These are phyloP conservation scores for Cercospora citrullina DNA, from an alignment of 2,329 filamentous ascomycete species.

Conservation along the genomic window DNA sequence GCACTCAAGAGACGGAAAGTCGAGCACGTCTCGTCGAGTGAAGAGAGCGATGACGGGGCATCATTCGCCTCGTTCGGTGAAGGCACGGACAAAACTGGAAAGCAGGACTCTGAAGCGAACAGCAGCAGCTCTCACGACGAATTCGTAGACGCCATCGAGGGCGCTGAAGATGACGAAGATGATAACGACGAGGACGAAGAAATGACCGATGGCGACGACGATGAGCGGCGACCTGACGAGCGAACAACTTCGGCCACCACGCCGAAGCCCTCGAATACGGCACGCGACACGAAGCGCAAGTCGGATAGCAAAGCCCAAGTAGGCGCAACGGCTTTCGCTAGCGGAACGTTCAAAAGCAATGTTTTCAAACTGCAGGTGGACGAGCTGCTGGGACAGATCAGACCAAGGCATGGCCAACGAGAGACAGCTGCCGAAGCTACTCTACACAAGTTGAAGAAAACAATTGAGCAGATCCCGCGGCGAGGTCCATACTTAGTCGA, in stretches of 20 bases:
- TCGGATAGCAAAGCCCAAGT: conserved; percentile 17
- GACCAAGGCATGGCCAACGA: conserved; percentile 59
- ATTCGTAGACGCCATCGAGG: conserved; percentile 11
- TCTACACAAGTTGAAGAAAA: conserved; percentile 56
- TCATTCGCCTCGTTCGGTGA: conserved; percentile 40
- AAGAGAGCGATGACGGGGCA: conserved; percentile 30
- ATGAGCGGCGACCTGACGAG: conserved; percentile 1
- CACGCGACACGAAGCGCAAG: conserved; percentile 13
- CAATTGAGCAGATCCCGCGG: conserved; percentile 59
- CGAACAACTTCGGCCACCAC: conserved; percentile 14
- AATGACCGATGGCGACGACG: conserved; percentile 16
- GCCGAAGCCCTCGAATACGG: conserved; percentile 2
- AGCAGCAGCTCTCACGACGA: conserved; percentile 21
- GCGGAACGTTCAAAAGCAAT: conserved; percentile 63
- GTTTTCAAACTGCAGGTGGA: conserved; percentile 68
- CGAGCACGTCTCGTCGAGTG: conserved; percentile 35
- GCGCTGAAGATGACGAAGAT: conserved; percentile 14
- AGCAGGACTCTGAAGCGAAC: conserved; percentile 21
- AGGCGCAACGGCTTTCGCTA: conserved; percentile 46
- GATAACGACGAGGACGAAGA: conserved; percentile 20
- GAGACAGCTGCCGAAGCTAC: conserved; percentile 55
- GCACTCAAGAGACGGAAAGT: conserved; percentile 39
- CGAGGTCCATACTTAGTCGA: conserved; percentile 54
- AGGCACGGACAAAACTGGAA: conserved; percentile 7
- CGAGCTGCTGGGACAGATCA: conserved; percentile 60